Evolutionary conservation across 2,329 filamentous ascomycete genomes (phyloP).

Genomic region (Pleoardoris graminearum): DNA sequence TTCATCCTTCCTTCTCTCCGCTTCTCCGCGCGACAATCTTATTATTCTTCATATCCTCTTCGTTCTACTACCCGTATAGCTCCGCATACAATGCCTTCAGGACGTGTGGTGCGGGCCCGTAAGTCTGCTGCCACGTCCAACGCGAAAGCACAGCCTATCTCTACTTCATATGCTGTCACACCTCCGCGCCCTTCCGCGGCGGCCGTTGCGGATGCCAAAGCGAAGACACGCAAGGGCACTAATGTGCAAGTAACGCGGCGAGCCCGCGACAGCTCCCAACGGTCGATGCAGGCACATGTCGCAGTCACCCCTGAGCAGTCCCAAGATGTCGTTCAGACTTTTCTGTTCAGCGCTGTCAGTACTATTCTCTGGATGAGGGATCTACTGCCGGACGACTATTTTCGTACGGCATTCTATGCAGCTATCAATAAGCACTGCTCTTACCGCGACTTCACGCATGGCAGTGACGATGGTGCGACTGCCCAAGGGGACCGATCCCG

Average conservation of each 20-base stretch:
- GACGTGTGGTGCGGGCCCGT: not conserved
- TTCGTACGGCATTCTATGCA: slow-evolving; percentile 2
- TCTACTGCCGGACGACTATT: slow-evolving; percentile 4
- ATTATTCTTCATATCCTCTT: too few relatives aligned
- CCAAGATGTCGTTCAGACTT: slow-evolving; percentile 2
- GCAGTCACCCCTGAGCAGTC: not conserved
- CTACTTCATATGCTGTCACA: not conserved
- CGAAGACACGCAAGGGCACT: not conserved
- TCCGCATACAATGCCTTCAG: not conserved
- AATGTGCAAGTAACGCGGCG: not conserved
- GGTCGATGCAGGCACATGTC: not conserved
- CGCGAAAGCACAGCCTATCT: not conserved
- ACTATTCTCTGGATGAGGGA: slow-evolving; percentile 8
- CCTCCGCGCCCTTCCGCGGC: not conserved
- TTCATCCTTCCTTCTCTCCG: not conserved
- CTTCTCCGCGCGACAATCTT: not conserved
- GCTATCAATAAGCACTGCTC: slow-evolving; percentile 9
- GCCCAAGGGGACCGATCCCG: not conserved
- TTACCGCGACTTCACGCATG: slow-evolving; percentile 4
- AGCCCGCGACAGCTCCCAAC: not conserved
- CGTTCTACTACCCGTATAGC: not conserved
- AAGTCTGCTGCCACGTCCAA: not conserved
- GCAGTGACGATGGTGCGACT: not conserved
- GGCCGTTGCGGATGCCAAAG: not conserved
- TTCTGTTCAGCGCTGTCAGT: slow-evolving; percentile 6